Percentiles rank a stretch among this genome's conserved stretches.
phyloP scores from a whole-genome alignment of 805 yeast species.

The Pichia gijzeniarum region DNA sequence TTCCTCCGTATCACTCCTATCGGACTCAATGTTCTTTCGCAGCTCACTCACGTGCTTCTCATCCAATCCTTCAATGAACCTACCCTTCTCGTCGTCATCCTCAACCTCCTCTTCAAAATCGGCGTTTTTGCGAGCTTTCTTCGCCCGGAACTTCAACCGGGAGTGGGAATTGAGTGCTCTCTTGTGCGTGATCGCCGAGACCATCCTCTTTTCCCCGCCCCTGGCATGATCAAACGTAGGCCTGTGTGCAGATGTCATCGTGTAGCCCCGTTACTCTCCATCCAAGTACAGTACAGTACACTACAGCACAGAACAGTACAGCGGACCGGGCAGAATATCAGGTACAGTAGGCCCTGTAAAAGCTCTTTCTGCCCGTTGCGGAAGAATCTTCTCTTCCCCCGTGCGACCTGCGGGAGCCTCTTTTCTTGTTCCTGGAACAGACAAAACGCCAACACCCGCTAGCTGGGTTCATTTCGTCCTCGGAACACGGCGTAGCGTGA shows the following conservation, averaged over 20 bases:
- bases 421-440: no score
- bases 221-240: slow-evolving; percentile 63
- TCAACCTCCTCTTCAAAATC: slow-evolving; percentile 29
- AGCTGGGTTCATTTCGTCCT: no score
- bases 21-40: background rate
- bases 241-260: slow-evolving; percentile 64
- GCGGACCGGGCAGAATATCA: no score
- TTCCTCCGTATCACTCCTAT: no score
- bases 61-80: background rate
- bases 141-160: slow-evolving; percentile 41
- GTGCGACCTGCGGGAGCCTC: no score
- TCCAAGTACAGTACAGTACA: no score
- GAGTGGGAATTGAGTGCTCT: slow-evolving; percentile 30
- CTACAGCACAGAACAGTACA: no score
- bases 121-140: slow-evolving; percentile 14
- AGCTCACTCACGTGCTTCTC: background rate
- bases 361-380: no score
- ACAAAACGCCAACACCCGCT: no score
- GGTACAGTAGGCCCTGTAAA: no score
- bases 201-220: slow-evolving; percentile 39
- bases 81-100: slow-evolving; percentile 41
- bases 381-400: no score
- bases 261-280: background rate
- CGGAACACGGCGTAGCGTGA: no score
- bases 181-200: slow-evolving; percentile 32